Conservation (phyloP, 1,284 basidiomycete species). For the Grifola frondosa region DNA sequence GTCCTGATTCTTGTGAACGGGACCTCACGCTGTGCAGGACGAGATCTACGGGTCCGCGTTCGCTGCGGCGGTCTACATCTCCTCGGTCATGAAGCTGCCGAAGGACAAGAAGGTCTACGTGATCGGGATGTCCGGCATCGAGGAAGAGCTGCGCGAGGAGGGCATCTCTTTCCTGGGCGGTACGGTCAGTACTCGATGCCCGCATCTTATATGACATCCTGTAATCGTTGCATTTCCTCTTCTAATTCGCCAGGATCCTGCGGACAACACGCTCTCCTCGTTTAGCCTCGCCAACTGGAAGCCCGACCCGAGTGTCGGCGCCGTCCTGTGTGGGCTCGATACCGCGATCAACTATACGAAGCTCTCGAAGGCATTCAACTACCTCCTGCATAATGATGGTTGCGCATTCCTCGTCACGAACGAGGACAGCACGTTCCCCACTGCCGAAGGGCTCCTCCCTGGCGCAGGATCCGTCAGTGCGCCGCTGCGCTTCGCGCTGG, state of each 20-base stretch:
- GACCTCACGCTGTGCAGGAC: constrained; percentile 50
- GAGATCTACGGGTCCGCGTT: constrained; percentile 97
- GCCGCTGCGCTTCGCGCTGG: constrained; percentile 76
- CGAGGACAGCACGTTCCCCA: constrained; percentile 89
- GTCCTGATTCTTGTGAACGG: neutral
- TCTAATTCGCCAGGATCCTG: constrained; percentile 63
- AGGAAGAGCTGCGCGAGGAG: constrained; percentile 88
- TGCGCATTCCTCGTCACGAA: constrained; percentile 94
- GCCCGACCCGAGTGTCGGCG: constrained; percentile 78
- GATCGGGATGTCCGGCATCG: constrained; percentile 89
- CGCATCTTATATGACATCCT: neutral
- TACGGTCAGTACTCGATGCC: constrained; percentile 54
- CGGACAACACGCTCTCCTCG: constrained; percentile 74
- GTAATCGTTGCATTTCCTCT: neutral
- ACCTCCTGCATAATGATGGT: constrained; percentile 75
- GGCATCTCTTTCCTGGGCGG: constrained; percentile 84
- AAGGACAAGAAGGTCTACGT: constrained; percentile 95
- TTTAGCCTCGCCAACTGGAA: constrained; percentile 73
- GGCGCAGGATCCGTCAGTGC: constrained; percentile 86
- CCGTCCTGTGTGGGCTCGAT: constrained; percentile 90
- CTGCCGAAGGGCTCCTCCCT: constrained; percentile 77
- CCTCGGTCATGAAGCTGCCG: constrained; percentile 84
- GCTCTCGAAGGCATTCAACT: constrained; percentile 90
- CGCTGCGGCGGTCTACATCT: constrained; percentile 91
- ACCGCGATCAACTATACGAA: constrained; percentile 87